These are phyloP conservation scores for Calonectria hawksworthii DNA, from an alignment of 2,329 filamentous ascomycete genomes.

Conservation along the genomic window DNA sequence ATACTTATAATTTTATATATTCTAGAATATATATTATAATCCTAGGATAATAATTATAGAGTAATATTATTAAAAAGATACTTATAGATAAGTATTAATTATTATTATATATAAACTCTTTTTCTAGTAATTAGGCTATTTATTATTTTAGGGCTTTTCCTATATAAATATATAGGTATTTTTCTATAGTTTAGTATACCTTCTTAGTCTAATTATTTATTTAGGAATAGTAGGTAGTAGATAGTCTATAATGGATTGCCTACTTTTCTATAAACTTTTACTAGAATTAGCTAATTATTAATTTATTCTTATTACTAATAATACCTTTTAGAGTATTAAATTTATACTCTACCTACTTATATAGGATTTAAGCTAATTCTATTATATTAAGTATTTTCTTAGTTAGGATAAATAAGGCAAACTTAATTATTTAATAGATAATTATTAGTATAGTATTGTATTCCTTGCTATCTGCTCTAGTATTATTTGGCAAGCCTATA, in stretches of 20 bases:
- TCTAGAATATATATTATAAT: not conserved
- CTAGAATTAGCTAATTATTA: not conserved
- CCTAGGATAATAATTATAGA: not conserved
- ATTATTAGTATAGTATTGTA: no score
- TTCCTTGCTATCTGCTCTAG: no score
- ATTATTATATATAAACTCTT: not conserved
- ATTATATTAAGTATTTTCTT: no score
- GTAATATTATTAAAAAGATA: not conserved
- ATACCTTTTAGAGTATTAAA: no score
- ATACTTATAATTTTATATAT: not conserved
- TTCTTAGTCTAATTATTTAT: constrained; percentile 5
- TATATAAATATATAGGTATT: not conserved
- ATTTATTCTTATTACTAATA: not conserved
- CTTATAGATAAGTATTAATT: not conserved
- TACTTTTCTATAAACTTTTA: not conserved
- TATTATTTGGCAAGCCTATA: no score
- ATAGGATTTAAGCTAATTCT: no score
- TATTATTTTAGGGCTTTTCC: no score
- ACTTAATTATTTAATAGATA: no score
- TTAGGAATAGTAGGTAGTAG: not conserved
- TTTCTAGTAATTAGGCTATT: not conserved
- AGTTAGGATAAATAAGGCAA: no score
- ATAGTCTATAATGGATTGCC: not conserved
- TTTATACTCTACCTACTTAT: no score
- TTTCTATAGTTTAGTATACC: not conserved